Base-by-base conservation (phyloP, 1,284 basidiomycete genomes). In the Rhodotorula sp. region DNA sequence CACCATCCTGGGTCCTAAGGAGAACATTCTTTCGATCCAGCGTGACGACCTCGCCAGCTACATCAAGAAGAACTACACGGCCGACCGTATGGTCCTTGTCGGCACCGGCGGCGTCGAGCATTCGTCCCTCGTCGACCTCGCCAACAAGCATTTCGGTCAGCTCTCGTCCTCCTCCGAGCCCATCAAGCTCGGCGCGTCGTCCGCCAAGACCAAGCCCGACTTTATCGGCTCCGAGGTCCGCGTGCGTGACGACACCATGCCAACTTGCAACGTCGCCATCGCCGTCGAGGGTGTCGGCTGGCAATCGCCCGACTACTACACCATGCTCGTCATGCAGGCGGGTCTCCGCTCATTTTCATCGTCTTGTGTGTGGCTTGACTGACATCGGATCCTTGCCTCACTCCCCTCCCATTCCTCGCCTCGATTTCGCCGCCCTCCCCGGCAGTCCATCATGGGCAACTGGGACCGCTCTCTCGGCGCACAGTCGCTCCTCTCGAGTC, bases 281-380 rank as follows among this genome's bases (percentile, higher is more conserved):
- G 92, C 96, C 62, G 94, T 99, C 58, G 94, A 99, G 82, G 95
- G 96, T 82, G 94, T 96, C 71, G 89, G 92, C 83, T 98, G 95
- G 95, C 91, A 88, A 78, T 93, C 90, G 47, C 94, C 94, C 59
- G 96, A 99, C 84, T 98, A 98, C 86, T 99, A 92, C 88, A 92
- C 94, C 73, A 96, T 99, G 94, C 88, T 98, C 82, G 94, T 94
- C 79, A 92, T 98, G 88, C 93, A 44, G 40, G 40, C 40, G 40
- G 16, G 40, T 44, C 40, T 13, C 40, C 40, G 40, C 40, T 13
- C 40, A 40, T 18, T 18, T 13, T 44, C 16, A 3, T 11, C 40
- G 40, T 44, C 16, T 44, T 13, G 40, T 15, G 40, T 44, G 34
- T 13, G 40, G 9, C 13, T 7, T 44, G 40, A 13, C 40, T 44